phyloP scores from a whole-genome alignment of 129 eudicot species.

The Flaveria robusta region DNA sequence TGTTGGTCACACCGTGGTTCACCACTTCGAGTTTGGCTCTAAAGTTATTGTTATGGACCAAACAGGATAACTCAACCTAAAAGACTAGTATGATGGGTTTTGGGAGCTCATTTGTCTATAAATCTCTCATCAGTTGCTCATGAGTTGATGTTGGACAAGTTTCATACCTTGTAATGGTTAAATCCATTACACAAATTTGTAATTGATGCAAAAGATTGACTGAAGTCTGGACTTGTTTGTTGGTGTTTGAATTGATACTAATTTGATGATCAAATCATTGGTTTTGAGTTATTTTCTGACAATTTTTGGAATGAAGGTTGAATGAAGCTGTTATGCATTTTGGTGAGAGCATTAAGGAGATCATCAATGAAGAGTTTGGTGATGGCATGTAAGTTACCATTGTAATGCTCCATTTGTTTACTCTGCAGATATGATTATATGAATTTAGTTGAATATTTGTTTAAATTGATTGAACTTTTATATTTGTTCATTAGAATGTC shows the following conservation, averaged over 20 bases:
- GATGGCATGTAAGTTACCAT: slow-evolving; percentile 87
- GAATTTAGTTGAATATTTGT: not conserved
- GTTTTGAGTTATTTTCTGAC: too few relatives aligned
- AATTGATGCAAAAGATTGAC: not conserved
- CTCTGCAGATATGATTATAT: not conserved
- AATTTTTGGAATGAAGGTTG: slow-evolving; percentile 42
- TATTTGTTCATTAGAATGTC: slow-evolving; percentile 68
- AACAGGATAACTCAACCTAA: too few relatives aligned
- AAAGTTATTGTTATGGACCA: too few relatives aligned
- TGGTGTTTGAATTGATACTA: slow-evolving; percentile 1
- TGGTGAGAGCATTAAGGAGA: slow-evolving; percentile 95
- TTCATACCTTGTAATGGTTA: too few relatives aligned
- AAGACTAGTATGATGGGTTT: too few relatives aligned
- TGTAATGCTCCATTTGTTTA: not conserved
- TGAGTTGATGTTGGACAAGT: too few relatives aligned
- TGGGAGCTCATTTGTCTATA: too few relatives aligned
- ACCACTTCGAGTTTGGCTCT: too few relatives aligned
- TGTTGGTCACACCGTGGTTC: too few relatives aligned
- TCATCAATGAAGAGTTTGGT: slow-evolving; percentile 93
- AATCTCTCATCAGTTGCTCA: too few relatives aligned
- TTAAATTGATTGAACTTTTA: slow-evolving; percentile 3
- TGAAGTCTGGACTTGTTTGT: not conserved
- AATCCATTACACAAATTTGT: not conserved
- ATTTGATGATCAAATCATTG: not conserved
- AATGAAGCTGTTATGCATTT: slow-evolving; percentile 95